Conservation (phyloP, 2,329 filamentous ascomycete species). For the Myotisia sp. region DNA sequence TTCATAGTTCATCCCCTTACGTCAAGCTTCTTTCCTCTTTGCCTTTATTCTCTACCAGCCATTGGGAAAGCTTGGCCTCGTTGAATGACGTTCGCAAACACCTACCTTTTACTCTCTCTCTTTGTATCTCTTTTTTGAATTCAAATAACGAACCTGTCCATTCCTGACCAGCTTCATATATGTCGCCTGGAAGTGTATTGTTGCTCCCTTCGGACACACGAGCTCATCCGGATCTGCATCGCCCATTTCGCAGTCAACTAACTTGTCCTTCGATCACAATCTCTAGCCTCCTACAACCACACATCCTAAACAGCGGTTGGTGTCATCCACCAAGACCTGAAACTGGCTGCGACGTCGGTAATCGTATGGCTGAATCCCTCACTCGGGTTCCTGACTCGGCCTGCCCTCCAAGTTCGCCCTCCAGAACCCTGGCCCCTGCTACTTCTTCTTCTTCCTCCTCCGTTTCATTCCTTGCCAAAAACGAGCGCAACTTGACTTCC, state of each 20-base stretch:
- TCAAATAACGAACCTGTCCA: no score
- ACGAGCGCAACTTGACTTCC: slow-evolving; percentile 26
- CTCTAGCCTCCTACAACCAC: not conserved
- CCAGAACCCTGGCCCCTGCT: slow-evolving; percentile 18
- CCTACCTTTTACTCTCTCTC: no score
- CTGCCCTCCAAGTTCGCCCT: slow-evolving; percentile 24
- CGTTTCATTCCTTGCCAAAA: slow-evolving; percentile 21
- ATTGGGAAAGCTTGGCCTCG: no score
- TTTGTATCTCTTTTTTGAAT: no score
- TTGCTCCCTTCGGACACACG: not conserved
- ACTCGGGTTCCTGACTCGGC: slow-evolving; percentile 29
- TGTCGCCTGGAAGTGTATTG: no score
- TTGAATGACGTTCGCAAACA: no score
- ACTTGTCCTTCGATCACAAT: not conserved
- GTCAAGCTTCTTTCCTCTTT: no score
- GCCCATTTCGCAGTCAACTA: not conserved
- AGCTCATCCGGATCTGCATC: not conserved
- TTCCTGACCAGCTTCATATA: no score
- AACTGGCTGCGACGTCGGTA: slow-evolving; percentile 12
- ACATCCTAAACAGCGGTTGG: not conserved
- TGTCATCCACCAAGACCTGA: slow-evolving; percentile 4
- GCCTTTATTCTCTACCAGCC: no score
- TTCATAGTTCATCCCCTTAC: no score
- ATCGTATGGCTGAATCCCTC: slow-evolving; percentile 32
- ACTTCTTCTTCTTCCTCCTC: slow-evolving; percentile 20